phyloP scores from a whole-genome alignment of 1,139 yeast genomes.

The Suhomyces kunorum region DNA sequence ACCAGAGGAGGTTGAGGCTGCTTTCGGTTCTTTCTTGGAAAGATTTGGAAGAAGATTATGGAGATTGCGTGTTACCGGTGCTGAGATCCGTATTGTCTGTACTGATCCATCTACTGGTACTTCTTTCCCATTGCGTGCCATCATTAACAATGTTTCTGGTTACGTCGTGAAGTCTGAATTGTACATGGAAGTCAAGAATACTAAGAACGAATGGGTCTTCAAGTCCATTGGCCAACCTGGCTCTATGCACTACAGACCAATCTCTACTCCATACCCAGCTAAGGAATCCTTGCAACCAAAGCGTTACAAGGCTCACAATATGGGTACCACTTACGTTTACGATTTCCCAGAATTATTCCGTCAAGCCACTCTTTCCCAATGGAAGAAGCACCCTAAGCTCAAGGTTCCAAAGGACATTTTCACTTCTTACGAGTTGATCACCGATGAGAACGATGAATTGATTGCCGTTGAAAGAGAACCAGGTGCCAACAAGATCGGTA shows the following conservation, averaged over 20 bases:
- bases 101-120: constrained; percentile 84
- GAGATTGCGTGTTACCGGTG: constrained; percentile 95
- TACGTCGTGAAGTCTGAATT: constrained; percentile 94
- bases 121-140: constrained; percentile 94
- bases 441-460: constrained; percentile 73
- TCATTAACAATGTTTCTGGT: constrained; percentile 94
- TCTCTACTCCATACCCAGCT: constrained; percentile 94
- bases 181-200: constrained; percentile 89
- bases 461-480: constrained; percentile 94
- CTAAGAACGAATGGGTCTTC: constrained; percentile 95
- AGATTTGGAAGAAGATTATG: constrained; percentile 96
- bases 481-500: constrained; percentile 92
- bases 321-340: constrained; percentile 97
- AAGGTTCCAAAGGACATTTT: constrained; percentile 80
- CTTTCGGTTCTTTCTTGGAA: constrained; percentile 96
- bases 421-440: constrained; percentile 77
- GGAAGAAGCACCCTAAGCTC: constrained; percentile 66
- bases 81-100: constrained; percentile 94
- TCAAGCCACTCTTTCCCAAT: constrained; percentile 81
- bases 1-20: constrained; percentile 95
- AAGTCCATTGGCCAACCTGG: constrained; percentile 94
- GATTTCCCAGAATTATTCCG: constrained; percentile 99
- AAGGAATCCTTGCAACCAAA: constrained; percentile 98
- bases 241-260: constrained; percentile 94
- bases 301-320: constrained; percentile 95